These are phyloP conservation scores for Rhodotorula mucilaginosa DNA, from an alignment of 1,284 basidiomycete genomes.

Conservation along the genomic window DNA sequence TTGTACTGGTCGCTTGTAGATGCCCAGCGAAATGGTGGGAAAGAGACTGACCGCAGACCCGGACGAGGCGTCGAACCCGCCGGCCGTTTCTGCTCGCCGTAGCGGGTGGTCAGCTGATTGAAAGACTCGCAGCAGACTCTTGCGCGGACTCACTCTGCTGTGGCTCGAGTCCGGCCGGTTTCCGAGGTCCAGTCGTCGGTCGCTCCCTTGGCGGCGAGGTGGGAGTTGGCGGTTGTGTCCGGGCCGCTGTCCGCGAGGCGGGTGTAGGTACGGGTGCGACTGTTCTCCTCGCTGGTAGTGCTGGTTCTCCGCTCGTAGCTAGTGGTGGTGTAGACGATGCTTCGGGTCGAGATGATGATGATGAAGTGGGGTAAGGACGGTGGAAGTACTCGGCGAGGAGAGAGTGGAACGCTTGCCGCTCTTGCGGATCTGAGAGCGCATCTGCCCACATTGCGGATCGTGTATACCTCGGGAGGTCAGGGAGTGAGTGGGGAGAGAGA, in stretches of 20 bases:
- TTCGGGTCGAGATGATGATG: not conserved
- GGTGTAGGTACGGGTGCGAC: not conserved
- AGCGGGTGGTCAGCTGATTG: not conserved
- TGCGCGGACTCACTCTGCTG: conserved; percentile 3
- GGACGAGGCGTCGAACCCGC: conserved; percentile 16
- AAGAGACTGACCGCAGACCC: conserved; percentile 7
- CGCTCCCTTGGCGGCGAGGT: not conserved
- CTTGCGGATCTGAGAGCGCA: not conserved
- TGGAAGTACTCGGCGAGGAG: conserved; percentile 30
- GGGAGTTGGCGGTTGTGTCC: not conserved
- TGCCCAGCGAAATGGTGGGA: not conserved
- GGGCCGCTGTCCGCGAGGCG: not conserved
- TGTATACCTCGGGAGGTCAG: not conserved
- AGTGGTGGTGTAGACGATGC: not conserved
- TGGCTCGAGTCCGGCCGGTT: conserved; percentile 10
- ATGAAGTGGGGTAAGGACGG: conserved; percentile 1
- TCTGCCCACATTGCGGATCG: conserved; percentile 2
- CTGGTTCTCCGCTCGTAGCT: not conserved
- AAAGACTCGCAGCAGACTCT: not conserved
- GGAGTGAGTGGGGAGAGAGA: not conserved
- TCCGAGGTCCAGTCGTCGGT: not conserved
- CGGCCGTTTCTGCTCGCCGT: not conserved
- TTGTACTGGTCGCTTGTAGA: no score
- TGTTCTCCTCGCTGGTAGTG: not conserved
- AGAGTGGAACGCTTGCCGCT: conserved; percentile 11